phyloP scores from a whole-genome alignment of 1,139 yeast species.

The Martiniozyma asiatica region DNA sequence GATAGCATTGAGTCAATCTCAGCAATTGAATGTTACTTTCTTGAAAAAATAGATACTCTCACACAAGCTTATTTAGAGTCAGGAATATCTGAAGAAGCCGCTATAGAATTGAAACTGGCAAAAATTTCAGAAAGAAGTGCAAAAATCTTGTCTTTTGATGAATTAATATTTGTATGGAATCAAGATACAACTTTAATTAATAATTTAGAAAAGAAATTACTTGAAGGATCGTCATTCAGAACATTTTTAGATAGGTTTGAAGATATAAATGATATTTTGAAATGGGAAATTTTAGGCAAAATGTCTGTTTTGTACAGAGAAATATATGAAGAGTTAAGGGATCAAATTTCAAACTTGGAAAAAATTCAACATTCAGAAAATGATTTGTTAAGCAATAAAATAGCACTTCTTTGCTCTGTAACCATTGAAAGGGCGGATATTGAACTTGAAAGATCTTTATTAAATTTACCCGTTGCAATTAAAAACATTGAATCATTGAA shows the following conservation, averaged over 20 bases:
- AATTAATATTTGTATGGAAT: slow-evolving; percentile 13
- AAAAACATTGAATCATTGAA: slow-evolving; percentile 24
- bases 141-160: too few relatives aligned
- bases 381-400: slow-evolving; percentile 23
- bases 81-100: slow-evolving; percentile 17
- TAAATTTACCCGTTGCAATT: slow-evolving; percentile 22
- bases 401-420: slow-evolving; percentile 32
- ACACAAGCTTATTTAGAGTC: too few relatives aligned
- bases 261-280: slow-evolving; percentile 13
- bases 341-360: slow-evolving; percentile 16
- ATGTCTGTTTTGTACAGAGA: slow-evolving; percentile 28
- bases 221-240: slow-evolving; percentile 36
- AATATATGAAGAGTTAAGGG: slow-evolving; percentile 27
- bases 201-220: slow-evolving; percentile 17
- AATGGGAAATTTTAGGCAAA: slow-evolving; percentile 31
- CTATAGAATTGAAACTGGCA: slow-evolving; percentile 20
- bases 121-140: slow-evolving; percentile 24
- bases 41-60: too few relatives aligned
- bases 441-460: slow-evolving; percentile 36
- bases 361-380: slow-evolving; percentile 20
- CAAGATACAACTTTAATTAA: too few relatives aligned
- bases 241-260: slow-evolving; percentile 30
- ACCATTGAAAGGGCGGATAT: slow-evolving; percentile 41
- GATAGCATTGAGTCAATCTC: slow-evolving; percentile 11
- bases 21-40: too few relatives aligned